These are phyloP conservation scores for Selaginella moellendorffii DNA, from an alignment of 75 land plant genomes.

Conservation along the genomic window DNA sequence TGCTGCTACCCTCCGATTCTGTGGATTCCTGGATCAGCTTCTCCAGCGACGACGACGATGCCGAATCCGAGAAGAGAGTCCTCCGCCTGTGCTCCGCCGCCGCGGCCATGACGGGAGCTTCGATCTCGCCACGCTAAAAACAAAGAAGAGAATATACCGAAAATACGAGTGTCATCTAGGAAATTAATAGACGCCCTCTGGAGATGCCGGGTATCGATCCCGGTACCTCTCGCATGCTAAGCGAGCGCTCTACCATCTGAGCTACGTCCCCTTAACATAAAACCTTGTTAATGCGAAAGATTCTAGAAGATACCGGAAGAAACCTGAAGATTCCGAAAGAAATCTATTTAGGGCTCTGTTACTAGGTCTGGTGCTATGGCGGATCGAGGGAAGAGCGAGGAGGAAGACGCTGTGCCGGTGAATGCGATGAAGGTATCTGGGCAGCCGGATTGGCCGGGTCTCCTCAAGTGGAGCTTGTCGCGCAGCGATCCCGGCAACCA, in stretches of 20 bases:
- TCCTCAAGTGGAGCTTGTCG: conserved; percentile 90
- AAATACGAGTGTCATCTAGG: no score
- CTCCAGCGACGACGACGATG: background rate
- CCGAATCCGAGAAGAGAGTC: background rate
- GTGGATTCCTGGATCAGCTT: background rate
- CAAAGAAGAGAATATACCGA: background rate
- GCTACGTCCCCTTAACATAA: conserved; percentile 10
- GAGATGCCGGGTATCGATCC: no score
- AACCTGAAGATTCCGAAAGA: no score
- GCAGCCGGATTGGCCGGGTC: conserved; percentile 72
- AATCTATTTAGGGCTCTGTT: no score
- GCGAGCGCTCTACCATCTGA: conserved; percentile 12
- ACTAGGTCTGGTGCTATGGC: no score
- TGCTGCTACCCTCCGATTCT: no score
- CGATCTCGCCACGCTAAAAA: no score
- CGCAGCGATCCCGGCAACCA: conserved; percentile 32
- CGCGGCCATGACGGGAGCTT: no score
- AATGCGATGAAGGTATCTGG: background rate
- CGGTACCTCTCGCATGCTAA: conserved; percentile 11
- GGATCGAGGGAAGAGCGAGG: background rate
- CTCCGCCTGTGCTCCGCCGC: background rate
- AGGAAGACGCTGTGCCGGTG: background rate
- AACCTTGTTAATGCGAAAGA: no score
- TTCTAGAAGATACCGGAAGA: no score
- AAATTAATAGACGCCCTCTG: no score